Base-by-base conservation (phyloP, 1,139 yeast species). In the Pichia sp. region DNA sequence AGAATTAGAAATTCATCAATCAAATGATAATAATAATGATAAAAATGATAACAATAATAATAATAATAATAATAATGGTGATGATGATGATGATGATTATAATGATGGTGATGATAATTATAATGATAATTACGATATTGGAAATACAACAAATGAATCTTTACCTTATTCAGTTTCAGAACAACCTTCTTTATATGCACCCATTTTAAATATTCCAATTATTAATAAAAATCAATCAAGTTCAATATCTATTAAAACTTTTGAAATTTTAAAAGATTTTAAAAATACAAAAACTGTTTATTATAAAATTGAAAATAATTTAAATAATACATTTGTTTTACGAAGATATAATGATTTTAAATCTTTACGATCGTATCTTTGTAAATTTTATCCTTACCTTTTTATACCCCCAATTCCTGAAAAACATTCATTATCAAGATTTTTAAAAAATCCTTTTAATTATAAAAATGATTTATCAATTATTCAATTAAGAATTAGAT, bases 351-450 rank as follows among this genome's bases (percentile, higher is more conserved):
- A 78, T 31, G 82, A 77, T 56, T 77, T 77, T 58, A 72, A 69
- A 49, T 74, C 79, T 10, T 63, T 76, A 8, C 61, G 82, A 38
- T 71, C 69, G 42, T 67, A 65, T 50, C 56, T 77, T 34, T 59
- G 68, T 38, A 67, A 67, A 53, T 60, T 76, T 38, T 74, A 66
- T 51, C 82, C 81, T 4, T 73, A 78, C 1, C 58, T 70, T 34
- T 66, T 76, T 16, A 64, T 77, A 10, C 81, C 82, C 2, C 80
- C 81, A 3, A 71, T 77, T 16, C 82, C 82, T 0, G 81, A 74
- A 51, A 77, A 76, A 51, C 82, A 77, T 53, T 70, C 81, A 1
- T 52, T 77, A 20, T 56, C 61, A 10, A 51, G 56, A 30, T 50
- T 61, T n/a, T 42, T 62, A 23, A 53, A 51, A 26, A 56, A 57